Evolutionary conservation across 371 early-diverging fungal species (phyloP), one percentile per base, ranked within the genome.

Genomic region (Astathelohania contejeani): DNA sequence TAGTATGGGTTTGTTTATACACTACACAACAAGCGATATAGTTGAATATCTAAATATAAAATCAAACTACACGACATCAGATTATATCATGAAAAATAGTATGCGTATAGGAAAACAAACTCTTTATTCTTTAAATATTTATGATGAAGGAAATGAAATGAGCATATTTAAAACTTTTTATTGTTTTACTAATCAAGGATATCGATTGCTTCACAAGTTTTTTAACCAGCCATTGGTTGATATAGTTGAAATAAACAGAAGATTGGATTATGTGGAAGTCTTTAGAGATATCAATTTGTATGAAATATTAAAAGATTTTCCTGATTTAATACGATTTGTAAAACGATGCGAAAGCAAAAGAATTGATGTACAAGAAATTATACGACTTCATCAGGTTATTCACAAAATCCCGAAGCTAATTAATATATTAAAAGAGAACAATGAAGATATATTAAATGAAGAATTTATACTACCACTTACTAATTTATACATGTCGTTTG

Each of bases 151-250:
- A 42, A 24, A 45, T 23, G 24, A 45, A 23, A 18, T 22, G 10
- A 3, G 7, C 12, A 14, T 32, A 7, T 52, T 35, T 52, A 10
- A 19, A 29, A 47, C 46, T 38, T 61, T 60, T 45, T 27, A 55
- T 10, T 61, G 53, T 39, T 3, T 18, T 3, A 75, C 69, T 16
- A 29, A 45, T 7, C 73, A 74, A 58, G 75, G 75, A 3, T 52
- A 57, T 45, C 48, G 75, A 45, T 53, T 69, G 1, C 58, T 74
- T 0, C 28, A 56, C 3, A 32, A 62, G 42, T 71, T 65, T 61
- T 7, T 74, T 32, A 32, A 58, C 19, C 37, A 37, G 10, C 75
- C 75, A 3, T 45, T 60, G 2, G 35, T 38, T 42, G 40, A 53
- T 29, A 52, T 25, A 28, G 45, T 51, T 16, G 75, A 71, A 49